Base-by-base conservation (phyloP, 805 yeast genomes). In the Kregervanrija pseudodelftensis region DNA sequence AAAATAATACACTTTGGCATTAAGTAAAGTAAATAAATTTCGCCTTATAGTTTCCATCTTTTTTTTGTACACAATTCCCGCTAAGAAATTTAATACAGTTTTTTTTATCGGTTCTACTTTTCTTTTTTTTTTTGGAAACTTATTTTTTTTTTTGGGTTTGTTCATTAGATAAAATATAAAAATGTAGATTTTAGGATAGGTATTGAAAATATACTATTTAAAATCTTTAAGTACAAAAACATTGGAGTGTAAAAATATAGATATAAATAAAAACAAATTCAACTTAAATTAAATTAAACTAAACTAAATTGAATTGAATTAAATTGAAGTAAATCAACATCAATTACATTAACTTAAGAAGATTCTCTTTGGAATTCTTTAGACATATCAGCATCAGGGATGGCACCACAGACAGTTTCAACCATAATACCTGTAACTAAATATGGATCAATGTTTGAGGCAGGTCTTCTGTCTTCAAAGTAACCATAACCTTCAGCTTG, bases 401-500 rank as follows among this genome's bases (percentile, higher is more conserved):
- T 85, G 44, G 91, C 79, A 69, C 97, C 97, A 67, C 90, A 85
- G 55, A 93, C 82, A 57, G 98, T 91, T 78, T 93, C 99, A 60
- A 85, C 85, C 82, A 93, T 87, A 67, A 93, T 89, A 78, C 98
- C 99, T 46, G 97, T 90, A 55, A 93, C 98, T 70, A 91, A 80
- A 76, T 93, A 93, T 57, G 99, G 98, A 72, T 93, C 99, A 61
- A 93, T 93, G 84, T 93, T 93, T 52, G 98, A 90, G 56, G 99
- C 99, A 48, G 99, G 99, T 77, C 99, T 88, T 79, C 99, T 87
- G 74, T 93, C 99, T 79, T 93, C 99, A 63, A 93, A 91, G 82
- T 93, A 93, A 49, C 99, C 99, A 73, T 72, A 87, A 50, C 97
- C 97, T 70, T 90, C 98, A 72, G 87, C 87, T 67, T 95, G 95